Evolutionary conservation across 176 grass and related monocot genomes (phyloP).

Genomic region (Triticum dicoccoides): DNA sequence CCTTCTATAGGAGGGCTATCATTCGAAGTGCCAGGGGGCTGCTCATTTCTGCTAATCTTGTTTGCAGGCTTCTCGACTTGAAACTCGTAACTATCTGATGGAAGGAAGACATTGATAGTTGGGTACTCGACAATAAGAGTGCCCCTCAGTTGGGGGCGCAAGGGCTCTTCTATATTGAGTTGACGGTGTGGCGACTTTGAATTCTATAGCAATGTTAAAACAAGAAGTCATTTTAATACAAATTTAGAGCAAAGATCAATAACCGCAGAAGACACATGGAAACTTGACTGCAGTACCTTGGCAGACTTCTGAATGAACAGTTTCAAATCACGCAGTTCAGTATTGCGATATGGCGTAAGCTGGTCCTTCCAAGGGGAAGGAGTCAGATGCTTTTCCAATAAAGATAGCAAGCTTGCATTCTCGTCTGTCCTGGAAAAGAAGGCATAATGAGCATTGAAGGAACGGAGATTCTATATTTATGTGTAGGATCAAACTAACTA

Average conservation of each 20-base stretch:
- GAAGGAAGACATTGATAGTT: conserved; percentile 81
- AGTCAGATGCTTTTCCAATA: conserved; percentile 70
- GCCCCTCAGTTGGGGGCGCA: conserved; percentile 56
- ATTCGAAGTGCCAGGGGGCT: not conserved
- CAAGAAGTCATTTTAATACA: not conserved
- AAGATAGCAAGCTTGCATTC: conserved; percentile 49
- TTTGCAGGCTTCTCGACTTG: conserved; percentile 45
- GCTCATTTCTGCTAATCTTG: conserved; percentile 21
- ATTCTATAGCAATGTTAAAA: conserved; percentile 36
- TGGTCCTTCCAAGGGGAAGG: conserved; percentile 87
- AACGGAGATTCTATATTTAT: not conserved
- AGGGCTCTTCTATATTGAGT: conserved; percentile 54
- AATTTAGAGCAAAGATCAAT: conserved; percentile 6
- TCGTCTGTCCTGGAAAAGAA: conserved; percentile 74
- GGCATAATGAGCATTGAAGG: not conserved
- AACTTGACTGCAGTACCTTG: conserved; percentile 53
- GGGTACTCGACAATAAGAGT: conserved; percentile 69
- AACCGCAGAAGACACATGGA: not conserved
- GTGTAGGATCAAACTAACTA: not conserved
- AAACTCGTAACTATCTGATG: conserved; percentile 64
- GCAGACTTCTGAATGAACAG: conserved; percentile 73
- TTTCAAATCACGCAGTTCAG: conserved; percentile 55
- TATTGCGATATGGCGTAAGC: conserved; percentile 61
- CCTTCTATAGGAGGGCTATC: conserved; percentile 36
- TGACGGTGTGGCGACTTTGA: conserved; percentile 53